These are phyloP conservation scores for Tolypocladium endophyticum DNA, from an alignment of 2,329 filamentous ascomycete species.

Conservation along the genomic window DNA sequence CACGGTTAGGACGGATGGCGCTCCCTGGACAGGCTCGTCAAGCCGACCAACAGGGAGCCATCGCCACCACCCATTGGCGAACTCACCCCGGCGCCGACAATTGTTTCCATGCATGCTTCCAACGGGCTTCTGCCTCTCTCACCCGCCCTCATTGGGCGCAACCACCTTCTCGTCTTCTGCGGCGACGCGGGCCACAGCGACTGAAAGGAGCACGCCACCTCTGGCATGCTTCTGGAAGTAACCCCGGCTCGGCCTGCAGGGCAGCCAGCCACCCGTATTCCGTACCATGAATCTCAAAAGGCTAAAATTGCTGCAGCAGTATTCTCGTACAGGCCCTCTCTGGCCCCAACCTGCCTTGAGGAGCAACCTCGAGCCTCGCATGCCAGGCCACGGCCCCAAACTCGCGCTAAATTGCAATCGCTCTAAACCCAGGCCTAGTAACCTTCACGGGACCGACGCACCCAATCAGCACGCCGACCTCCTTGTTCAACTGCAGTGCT, in stretches of 20 bases:
- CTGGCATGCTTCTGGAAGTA: not conserved
- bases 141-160: slow-evolving; percentile 3
- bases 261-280: not conserved
- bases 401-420: not conserved
- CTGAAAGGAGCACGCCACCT: not conserved
- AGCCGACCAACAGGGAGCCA: not conserved
- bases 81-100: not conserved
- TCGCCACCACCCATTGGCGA: not conserved
- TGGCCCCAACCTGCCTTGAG: not conserved
- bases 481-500: not conserved
- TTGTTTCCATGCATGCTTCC: slow-evolving; percentile 1
- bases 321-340: not conserved
- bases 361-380: not conserved
- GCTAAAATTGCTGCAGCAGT: not conserved
- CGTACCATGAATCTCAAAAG: not conserved
- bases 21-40: not conserved
- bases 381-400: not conserved
- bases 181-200: not conserved
- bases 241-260: not conserved
- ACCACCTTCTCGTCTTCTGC: not conserved
- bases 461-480: not conserved
- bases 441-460: not conserved
- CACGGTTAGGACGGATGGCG: not conserved
- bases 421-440: not conserved
- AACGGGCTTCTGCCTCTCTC: slow-evolving; percentile 2